Evolutionary conservation across 1,284 basidiomycete genomes (phyloP).

Genomic region (Cutaneotrichosporon dermatis): DNA sequence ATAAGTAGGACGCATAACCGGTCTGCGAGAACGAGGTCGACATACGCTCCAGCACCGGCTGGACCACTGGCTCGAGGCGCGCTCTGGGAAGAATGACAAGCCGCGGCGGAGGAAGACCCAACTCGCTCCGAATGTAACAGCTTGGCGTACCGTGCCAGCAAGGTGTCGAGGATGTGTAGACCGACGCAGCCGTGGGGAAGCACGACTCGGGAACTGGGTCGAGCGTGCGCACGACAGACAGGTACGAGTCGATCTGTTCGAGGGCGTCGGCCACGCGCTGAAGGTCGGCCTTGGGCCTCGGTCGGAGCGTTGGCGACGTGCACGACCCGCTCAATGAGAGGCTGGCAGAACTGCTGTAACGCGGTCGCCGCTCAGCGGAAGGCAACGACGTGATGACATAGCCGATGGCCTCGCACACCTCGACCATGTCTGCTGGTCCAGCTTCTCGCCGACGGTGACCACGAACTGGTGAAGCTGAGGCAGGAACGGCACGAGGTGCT

Average conservation of each 20-base stretch:
- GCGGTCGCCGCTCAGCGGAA: slow-evolving; percentile 73
- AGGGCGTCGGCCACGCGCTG: slow-evolving; percentile 71
- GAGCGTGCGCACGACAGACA: slow-evolving; percentile 72
- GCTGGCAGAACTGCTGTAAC: slow-evolving; percentile 72
- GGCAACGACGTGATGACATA: slow-evolving; percentile 92
- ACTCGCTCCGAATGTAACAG: slow-evolving; percentile 79
- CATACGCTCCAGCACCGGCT: slow-evolving; percentile 71
- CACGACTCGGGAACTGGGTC: slow-evolving; percentile 76
- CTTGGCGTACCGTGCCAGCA: slow-evolving; percentile 74
- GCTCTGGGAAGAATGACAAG: slow-evolving; percentile 71
- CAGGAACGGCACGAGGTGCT: slow-evolving; percentile 88
- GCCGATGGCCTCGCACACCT: slow-evolving; percentile 92
- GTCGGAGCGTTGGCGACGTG: slow-evolving; percentile 33
- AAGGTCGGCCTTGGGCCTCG: slow-evolving; percentile 57
- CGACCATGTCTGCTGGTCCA: slow-evolving; percentile 85
- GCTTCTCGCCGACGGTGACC: slow-evolving; percentile 65
- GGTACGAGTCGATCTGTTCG: slow-evolving; percentile 84
- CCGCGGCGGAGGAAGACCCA: slow-evolving; percentile 83
- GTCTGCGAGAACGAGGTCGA: slow-evolving; percentile 71
- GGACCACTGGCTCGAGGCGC: slow-evolving; percentile 64
- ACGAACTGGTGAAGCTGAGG: slow-evolving; percentile 92
- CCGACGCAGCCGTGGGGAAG: slow-evolving; percentile 68
- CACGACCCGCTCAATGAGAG: slow-evolving; percentile 51
- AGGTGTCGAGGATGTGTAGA: slow-evolving; percentile 78
- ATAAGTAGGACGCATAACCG: slow-evolving; percentile 82